Evolutionary conservation across 345 rosid species (phyloP).

Genomic region (Citrus inodora): DNA sequence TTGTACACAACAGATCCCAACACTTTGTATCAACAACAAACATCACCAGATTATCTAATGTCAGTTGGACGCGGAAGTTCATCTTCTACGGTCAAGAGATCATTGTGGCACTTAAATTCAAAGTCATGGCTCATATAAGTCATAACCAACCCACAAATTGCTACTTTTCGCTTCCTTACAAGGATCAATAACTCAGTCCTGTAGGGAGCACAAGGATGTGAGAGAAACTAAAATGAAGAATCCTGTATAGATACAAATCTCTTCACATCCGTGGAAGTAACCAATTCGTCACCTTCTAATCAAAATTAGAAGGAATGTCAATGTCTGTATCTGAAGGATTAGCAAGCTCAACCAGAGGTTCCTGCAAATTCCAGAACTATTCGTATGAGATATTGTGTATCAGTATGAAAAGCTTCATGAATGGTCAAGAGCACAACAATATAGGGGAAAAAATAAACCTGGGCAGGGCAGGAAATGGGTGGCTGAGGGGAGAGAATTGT

Average conservation of each 20-base stretch:
- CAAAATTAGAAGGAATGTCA: constrained; percentile 50
- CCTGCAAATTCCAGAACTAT: constrained; percentile 41
- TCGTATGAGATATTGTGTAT: constrained; percentile 18
- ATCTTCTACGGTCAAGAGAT: constrained; percentile 12
- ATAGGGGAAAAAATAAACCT: background rate
- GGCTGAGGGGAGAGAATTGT: background rate
- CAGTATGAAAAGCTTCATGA: background rate
- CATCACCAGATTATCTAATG: constrained; percentile 21
- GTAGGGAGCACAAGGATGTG: constrained; percentile 9
- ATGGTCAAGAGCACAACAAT: background rate
- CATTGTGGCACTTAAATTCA: constrained; percentile 13
- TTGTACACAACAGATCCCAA: constrained; percentile 24
- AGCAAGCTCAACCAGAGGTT: constrained; percentile 51
- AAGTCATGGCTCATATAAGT: constrained; percentile 16
- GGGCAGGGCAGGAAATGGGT: background rate
- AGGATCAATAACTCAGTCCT: constrained; percentile 9
- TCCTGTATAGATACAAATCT: constrained; percentile 7
- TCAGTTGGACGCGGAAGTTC: constrained; percentile 23
- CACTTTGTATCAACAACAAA: constrained; percentile 22
- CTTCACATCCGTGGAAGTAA: background rate
- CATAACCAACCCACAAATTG: constrained; percentile 26
- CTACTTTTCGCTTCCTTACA: constrained; percentile 13
- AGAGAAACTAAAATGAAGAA: background rate
- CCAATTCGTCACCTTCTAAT: constrained; percentile 34
- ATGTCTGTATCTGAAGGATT: constrained; percentile 65